Conservation (phyloP, 2,329 filamentous ascomycete genomes). For the Aspergillus ruber region DNA sequence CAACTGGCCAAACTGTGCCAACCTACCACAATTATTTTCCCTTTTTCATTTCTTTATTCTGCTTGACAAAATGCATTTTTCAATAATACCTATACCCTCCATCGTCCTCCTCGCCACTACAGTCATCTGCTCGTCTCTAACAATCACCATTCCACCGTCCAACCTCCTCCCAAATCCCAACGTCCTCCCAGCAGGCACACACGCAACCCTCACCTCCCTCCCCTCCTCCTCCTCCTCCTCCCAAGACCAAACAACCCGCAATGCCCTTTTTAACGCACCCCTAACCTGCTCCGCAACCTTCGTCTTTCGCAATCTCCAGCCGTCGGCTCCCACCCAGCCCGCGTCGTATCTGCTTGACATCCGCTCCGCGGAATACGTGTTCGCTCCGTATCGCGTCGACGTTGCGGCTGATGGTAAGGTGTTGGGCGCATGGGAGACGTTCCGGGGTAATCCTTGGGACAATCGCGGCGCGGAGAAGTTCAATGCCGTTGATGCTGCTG, state of each 20-base stretch:
- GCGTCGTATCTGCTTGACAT: constrained; percentile 74
- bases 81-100: constrained; percentile 4
- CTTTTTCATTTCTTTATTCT: no score
- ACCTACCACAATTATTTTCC: neutral
- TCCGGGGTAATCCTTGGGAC: constrained; percentile 80
- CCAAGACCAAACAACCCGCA: constrained; percentile 22
- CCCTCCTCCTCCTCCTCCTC: constrained; percentile 30
- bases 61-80: constrained; percentile 10
- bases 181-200: constrained; percentile 39
- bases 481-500: constrained; percentile 21
- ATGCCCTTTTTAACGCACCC: constrained; percentile 55
- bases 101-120: constrained; percentile 13
- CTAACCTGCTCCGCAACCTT: constrained; percentile 66
- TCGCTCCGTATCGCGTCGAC: constrained; percentile 76
- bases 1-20: neutral
- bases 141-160: constrained; percentile 37
- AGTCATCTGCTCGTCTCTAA: constrained; percentile 23
- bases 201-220: constrained; percentile 46
- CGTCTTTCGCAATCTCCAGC: constrained; percentile 62
- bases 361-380: constrained; percentile 66
- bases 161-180: constrained; percentile 39
- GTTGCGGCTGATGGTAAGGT: constrained; percentile 39
- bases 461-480: constrained; percentile 61
- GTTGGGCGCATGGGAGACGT: constrained; percentile 73
- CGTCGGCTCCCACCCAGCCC: constrained; percentile 19